Percentiles rank a stretch among this genome's conserved stretches.
phyloP scores from a whole-genome alignment of 2,329 filamentous ascomycete genomes.

The Gaeumannomyces sp. region DNA sequence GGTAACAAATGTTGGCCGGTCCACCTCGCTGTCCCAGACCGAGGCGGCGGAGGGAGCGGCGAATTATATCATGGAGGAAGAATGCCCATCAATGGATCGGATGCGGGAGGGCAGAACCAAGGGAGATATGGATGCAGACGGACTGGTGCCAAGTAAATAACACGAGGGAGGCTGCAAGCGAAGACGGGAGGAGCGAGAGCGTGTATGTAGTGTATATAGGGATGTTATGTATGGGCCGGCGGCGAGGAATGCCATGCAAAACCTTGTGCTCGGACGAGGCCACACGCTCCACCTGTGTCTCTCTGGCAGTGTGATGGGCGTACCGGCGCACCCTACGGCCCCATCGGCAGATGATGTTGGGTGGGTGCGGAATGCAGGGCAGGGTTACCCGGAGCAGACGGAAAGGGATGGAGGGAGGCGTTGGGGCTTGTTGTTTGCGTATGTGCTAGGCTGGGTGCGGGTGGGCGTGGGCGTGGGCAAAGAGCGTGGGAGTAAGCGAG shows the following conservation, averaged over 20 bases:
- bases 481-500: not conserved
- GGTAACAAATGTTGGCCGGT: not conserved
- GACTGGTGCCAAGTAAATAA: not conserved
- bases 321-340: too few relatives aligned
- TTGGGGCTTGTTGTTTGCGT: not conserved
- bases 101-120: not conserved
- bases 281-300: not conserved
- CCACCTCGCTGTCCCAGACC: slow-evolving; percentile 1
- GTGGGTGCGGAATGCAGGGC: not conserved
- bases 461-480: too few relatives aligned
- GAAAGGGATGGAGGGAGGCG: not conserved
- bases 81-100: slow-evolving; percentile 3
- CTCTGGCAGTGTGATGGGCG: not conserved
- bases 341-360: not conserved
- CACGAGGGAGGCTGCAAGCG: too few relatives aligned
- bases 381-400: not conserved
- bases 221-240: not conserved
- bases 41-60: not conserved
- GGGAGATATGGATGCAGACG: not conserved
- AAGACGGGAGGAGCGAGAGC: not conserved
- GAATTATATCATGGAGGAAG: slow-evolving; percentile 6
- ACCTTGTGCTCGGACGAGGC: not conserved
- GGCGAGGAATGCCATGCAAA: not conserved
- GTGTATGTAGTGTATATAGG: not conserved
- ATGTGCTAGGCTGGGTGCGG: not conserved